Base-by-base conservation (phyloP, 208 protist species). In the Leishmania martiniquensis region DNA sequence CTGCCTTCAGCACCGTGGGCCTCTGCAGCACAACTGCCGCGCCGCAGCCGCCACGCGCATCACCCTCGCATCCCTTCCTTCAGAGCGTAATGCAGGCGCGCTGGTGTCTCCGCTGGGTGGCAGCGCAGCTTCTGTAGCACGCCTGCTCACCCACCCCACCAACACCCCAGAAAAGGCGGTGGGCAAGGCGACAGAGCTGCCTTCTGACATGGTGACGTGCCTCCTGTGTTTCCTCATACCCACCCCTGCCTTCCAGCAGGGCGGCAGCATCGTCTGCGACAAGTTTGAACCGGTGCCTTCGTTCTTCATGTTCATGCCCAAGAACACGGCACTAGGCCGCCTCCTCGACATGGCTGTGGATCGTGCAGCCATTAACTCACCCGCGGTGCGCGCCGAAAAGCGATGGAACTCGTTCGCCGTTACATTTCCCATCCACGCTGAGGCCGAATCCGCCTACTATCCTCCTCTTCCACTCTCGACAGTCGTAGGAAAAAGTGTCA, bases 221-320 rank as follows among this genome's bases (percentile, higher is more conserved):
- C 84, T 96, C 20, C 69, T 97, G 60, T 82, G 88, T 62, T 89
- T 87, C 42, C 72, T 86, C 62, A 80, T 85, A 49, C 80, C 84
- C 3, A 68, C 51, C 15, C 39, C 70, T 32, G n/a, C 34, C 17
- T 70, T 65, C 25, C 52, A n/a, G 68, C 69, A n/a, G 55, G 44
- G 52, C 44, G 75, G 62, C 32, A 29, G 2, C 22, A 9, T 42
- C 20, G 74, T 1, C 47, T 75, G 69, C 44, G 78, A 82, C 20
- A 52, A 39, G 29, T 85, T 91, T 59, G 73, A 84, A 25, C 68
- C 78, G n/a, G 83, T 96, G 22, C 60, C 83, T 4, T 84, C 92
- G 9, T 94, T 97, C 60, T 97, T 91, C 76, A 91, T 95, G 82
- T 65, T 93, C 76, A 84, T 89, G 22, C 77, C 85, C 34, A 91